These are phyloP conservation scores for Symbiodinium natans DNA, from an alignment of 73 alveolate genomes.

Conservation along the genomic window DNA sequence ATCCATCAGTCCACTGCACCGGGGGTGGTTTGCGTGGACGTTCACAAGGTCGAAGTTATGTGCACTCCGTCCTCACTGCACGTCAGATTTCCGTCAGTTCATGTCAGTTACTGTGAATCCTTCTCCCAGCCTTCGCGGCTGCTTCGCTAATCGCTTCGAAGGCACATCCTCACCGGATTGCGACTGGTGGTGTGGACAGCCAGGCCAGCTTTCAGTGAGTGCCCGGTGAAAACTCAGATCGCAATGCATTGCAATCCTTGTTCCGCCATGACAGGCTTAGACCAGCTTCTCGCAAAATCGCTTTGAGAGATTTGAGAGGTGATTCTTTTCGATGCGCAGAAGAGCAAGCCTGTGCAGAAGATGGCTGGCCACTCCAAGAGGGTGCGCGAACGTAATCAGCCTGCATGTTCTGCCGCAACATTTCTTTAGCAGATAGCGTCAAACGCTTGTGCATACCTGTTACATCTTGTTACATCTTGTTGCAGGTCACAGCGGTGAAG, in stretches of 20 bases:
- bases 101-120: not conserved
- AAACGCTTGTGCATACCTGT: not conserved
- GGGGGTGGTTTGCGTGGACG: constrained; percentile 95
- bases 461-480: not conserved
- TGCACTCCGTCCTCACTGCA: not conserved
- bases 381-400: constrained; percentile 1
- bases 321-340: constrained; percentile 64
- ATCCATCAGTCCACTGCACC: constrained; percentile 95
- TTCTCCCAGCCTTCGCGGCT: not conserved
- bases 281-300: not conserved
- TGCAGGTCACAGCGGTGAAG: constrained; percentile 79
- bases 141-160: not conserved
- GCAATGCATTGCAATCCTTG: not conserved
- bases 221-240: no score
- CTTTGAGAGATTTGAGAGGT: constrained; percentile 17
- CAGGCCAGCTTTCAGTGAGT: constrained; percentile 81
- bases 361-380: constrained; percentile 77
- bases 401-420: not conserved
- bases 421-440: not conserved
- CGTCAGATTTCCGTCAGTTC: not conserved
- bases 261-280: not conserved
- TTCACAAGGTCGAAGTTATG: constrained; percentile 86
- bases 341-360: constrained; percentile 53
- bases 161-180: constrained; percentile 53
- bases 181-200: constrained; percentile 90